These are phyloP conservation scores for Fusarium sp. DNA, from an alignment of 2,329 filamentous ascomycete species.

Conservation along the genomic window DNA sequence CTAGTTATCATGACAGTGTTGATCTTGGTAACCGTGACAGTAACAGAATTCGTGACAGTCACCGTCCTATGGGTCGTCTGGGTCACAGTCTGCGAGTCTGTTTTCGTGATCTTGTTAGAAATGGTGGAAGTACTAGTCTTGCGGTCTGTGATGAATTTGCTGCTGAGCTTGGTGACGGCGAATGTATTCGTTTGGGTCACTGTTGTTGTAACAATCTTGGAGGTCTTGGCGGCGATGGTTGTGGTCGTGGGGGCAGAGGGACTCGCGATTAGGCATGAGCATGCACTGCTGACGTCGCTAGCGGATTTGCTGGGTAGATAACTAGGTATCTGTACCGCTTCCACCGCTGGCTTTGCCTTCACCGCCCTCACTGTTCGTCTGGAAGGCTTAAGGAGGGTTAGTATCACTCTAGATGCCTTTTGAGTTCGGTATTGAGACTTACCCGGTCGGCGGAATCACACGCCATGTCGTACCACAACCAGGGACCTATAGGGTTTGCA, in stretches of 20 bases:
- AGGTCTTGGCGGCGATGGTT: background rate
- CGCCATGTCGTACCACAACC: background rate
- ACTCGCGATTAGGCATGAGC: background rate
- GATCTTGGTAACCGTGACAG: background rate
- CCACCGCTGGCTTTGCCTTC: no score
- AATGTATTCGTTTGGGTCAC: background rate
- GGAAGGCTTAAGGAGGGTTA: background rate
- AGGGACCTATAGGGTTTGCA: no score
- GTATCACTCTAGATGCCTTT: background rate
- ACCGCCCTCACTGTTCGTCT: background rate
- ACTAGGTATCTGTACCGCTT: background rate
- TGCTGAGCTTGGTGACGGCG: background rate
- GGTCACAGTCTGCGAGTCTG: background rate
- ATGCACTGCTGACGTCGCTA: background rate
- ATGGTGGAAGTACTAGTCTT: background rate
- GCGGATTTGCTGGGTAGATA: background rate
- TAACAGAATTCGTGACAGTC: background rate
- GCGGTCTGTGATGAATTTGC: fast-evolving
- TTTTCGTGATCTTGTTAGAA: background rate
- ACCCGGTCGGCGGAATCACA: background rate
- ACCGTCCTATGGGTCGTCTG: background rate
- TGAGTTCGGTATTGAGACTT: fast-evolving
- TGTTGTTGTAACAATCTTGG: background rate
- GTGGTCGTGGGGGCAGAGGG: background rate
- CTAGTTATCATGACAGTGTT: background rate